Conservation (phyloP, 139 green algal genomes). For the Coelastrella sp. region DNA sequence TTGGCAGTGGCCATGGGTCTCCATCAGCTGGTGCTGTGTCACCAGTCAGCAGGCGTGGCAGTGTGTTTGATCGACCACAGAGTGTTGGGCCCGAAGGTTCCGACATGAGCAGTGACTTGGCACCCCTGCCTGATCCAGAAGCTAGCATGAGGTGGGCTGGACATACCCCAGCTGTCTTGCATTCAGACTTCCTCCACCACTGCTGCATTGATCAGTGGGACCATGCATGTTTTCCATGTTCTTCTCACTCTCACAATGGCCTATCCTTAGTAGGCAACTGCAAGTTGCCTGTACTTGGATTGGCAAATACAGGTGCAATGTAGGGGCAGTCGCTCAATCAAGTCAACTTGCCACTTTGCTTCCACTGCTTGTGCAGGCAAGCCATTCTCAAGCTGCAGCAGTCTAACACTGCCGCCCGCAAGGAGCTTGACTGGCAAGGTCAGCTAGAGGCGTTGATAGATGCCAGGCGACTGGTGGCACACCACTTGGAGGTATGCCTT, state of each 20-base stretch:
- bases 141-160: slow-evolving; percentile 42
- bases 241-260: background rate
- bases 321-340: background rate
- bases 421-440: slow-evolving; percentile 87
- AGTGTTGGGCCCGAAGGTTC: slow-evolving; percentile 3
- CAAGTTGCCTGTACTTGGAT: background rate
- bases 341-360: background rate
- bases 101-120: background rate
- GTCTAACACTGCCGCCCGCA: slow-evolving; percentile 75
- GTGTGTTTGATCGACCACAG: slow-evolving; percentile 1
- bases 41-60: background rate
- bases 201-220: too few species aligned
- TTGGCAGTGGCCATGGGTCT: background rate
- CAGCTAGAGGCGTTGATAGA: slow-evolving; percentile 83
- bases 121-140: slow-evolving; percentile 59
- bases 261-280: too few species aligned
- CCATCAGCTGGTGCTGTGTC: background rate
- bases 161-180: too few species aligned
- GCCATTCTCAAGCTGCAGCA: slow-evolving; percentile 61
- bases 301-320: background rate
- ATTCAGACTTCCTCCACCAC: too few species aligned
- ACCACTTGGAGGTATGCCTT: slow-evolving; percentile 65
- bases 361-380: slow-evolving; percentile 23
- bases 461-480: slow-evolving; percentile 67
- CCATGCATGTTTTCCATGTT: too few species aligned